Percentiles rank a stretch among this genome's conserved stretches.
Evolutionary conservation across 139 green algal genomes (phyloP).

Genomic region (Chlamydomonas incerta): DNA sequence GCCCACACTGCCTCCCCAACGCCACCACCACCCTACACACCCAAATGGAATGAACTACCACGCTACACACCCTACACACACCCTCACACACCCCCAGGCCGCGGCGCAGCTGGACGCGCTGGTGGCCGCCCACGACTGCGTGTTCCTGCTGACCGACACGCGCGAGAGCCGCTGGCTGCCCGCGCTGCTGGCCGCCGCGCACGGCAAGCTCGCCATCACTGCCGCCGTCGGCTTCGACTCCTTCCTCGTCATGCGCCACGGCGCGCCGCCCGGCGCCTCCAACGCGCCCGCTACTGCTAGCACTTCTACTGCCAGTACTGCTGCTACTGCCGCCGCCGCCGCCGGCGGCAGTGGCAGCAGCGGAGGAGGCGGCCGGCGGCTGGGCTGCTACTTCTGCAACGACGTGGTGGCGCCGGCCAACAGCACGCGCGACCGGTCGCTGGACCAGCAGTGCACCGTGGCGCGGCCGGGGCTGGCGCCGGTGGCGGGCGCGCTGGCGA

Average conservation of each 20-base stretch:
- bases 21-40: not conserved
- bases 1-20: no score
- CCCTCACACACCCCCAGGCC: slow-evolving; percentile 32
- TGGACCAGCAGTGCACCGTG: slow-evolving; percentile 99
- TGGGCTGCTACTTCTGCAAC: slow-evolving; percentile 99
- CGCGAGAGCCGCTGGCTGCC: slow-evolving; percentile 95
- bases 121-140: slow-evolving; percentile 81
- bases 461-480: slow-evolving; percentile 89
- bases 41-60: not conserved
- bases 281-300: not conserved
- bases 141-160: slow-evolving; percentile 98
- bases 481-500: slow-evolving; percentile 90
- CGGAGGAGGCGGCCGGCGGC: slow-evolving; percentile 43
- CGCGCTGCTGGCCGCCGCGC: slow-evolving; percentile 81
- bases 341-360: not conserved
- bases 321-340: not conserved
- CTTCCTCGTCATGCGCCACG: slow-evolving; percentile 83
- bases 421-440: slow-evolving; percentile 84
- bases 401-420: slow-evolving; percentile 95
- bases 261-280: slow-evolving; percentile 32
- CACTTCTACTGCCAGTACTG: not conserved
- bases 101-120: slow-evolving; percentile 68
- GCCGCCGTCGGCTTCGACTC: slow-evolving; percentile 94
- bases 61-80: not conserved
- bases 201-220: slow-evolving; percentile 85